These are phyloP conservation scores for Cercospora canescens DNA, from an alignment of 2,329 filamentous ascomycete species.

Conservation along the genomic window DNA sequence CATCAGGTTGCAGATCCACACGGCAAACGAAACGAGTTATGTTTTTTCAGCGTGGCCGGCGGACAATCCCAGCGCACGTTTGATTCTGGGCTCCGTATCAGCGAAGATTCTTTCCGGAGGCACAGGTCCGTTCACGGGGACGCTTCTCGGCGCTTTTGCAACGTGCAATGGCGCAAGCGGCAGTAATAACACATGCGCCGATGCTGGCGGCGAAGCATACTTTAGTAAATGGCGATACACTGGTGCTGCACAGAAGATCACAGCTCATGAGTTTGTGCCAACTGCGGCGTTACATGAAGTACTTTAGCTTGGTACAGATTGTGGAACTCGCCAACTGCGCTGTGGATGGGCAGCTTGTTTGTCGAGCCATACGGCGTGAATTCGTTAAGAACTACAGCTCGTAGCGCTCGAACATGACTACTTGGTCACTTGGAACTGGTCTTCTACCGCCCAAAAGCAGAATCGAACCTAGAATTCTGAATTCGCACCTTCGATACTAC, in stretches of 20 bases:
- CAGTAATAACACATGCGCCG: constrained; percentile 30
- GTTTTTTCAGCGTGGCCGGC: constrained; percentile 3
- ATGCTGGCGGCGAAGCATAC: constrained; percentile 48
- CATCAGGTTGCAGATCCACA: constrained; percentile 4
- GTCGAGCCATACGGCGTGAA: no score
- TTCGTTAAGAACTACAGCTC: no score
- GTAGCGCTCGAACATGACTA: no score
- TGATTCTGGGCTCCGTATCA: constrained; percentile 29
- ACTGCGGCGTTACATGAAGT: not conserved
- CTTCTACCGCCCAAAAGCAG: no score
- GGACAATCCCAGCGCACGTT: not conserved
- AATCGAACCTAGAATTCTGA: no score
- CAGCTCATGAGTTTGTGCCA: not conserved
- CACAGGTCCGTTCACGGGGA: constrained; percentile 38
- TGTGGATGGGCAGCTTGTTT: no score
- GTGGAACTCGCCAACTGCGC: not conserved
- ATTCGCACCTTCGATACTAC: no score
- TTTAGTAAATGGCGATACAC: constrained; percentile 51
- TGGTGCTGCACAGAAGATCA: constrained; percentile 37
- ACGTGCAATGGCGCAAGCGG: constrained; percentile 48
- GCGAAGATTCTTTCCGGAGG: constrained; percentile 36
- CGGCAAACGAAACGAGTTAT: constrained; percentile 5
- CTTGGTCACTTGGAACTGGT: no score
- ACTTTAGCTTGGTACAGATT: not conserved
- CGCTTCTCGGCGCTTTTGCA: constrained; percentile 54